Percentiles rank a stretch among this genome's conserved stretches.
These are phyloP conservation scores for Corynascus novoguineensis DNA, from an alignment of 495 filamentous ascomycete genomes.

Conservation along the genomic window DNA sequence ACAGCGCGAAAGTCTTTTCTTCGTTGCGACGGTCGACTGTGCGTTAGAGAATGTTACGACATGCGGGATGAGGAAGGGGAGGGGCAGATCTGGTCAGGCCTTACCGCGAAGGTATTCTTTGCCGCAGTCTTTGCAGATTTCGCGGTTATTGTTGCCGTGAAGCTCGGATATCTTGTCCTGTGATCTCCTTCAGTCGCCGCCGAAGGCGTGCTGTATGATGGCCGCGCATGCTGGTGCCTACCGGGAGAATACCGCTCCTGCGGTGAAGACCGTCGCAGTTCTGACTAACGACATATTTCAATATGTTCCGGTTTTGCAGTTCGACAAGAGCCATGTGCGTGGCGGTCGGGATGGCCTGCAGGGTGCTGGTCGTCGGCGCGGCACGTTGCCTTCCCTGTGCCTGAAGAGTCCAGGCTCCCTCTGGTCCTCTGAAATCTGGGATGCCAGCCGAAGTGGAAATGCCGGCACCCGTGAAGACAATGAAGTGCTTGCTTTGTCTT, in stretches of 20 bases:
- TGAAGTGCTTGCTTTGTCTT: conserved; percentile 40
- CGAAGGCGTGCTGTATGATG: too few species aligned
- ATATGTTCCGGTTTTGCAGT: conserved; percentile 35
- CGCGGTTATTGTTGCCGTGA: conserved; percentile 45
- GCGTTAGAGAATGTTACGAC: too few species aligned
- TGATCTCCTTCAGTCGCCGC: too few species aligned
- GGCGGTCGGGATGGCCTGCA: conserved; percentile 41
- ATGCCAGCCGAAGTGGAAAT: conserved; percentile 46
- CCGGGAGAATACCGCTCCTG: conserved; percentile 38
- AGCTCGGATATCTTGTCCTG: conserved; percentile 38
- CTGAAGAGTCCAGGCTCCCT: conserved; percentile 41
- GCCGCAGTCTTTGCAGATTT: conserved; percentile 40
- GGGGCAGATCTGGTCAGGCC: not conserved
- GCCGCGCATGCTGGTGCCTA: not conserved
- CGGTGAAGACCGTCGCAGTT: conserved; percentile 46
- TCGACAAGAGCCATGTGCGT: conserved; percentile 47
- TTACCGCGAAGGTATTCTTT: conserved; percentile 44
- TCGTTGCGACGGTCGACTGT: not conserved
- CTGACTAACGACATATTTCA: conserved; percentile 44
- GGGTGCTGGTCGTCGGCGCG: conserved; percentile 26
- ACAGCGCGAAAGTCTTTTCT: conserved; percentile 42
- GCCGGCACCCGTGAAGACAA: conserved; percentile 44
- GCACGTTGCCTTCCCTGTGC: conserved; percentile 32
- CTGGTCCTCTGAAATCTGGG: conserved; percentile 44
- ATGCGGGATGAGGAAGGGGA: not conserved